Evolutionary conservation across 371 early-diverging fungal genomes (phyloP), one percentile per base, ranked within the genome.

Genomic region (Mucor racemosus): DNA sequence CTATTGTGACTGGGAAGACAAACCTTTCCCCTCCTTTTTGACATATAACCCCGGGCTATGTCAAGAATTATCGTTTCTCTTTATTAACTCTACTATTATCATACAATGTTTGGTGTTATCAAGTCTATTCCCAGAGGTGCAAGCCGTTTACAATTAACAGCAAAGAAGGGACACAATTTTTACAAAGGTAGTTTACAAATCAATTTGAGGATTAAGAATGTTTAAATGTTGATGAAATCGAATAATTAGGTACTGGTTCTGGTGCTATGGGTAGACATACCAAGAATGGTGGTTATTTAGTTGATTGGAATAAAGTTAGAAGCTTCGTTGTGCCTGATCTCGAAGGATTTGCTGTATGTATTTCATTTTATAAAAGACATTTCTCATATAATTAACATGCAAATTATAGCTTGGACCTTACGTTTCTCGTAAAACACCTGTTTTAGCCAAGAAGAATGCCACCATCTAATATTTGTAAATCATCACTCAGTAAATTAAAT

Each of bases 251-350:
- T 75, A 94, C 90, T 67, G 88, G 93, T 59, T 85, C 88, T 46
- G 94, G 94, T 69, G 86, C 93, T 57, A 92, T 90, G 89, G 94
- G 94, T 76, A 85, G 89, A 72, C 93, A 93, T 62, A 93, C 92
- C 21, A 93, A 91, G 74, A 84, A 85, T 41, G 93, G 91, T 65
- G 88, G 88, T 36, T 94, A 93, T 69, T 72, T 85, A 19, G 77
- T 94, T 60, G 90, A 92, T 58, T 86, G 86, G 80, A 78, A 84
- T 68, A 91, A 88, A 67, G 93, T 94, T 41, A 87, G 94, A 67
- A 89, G 90, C 5, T 94, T 87, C 73, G 90, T 91, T 50, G 92
- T 94, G 14, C 94, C 94, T 42, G 91, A 92, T 69, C 69, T 94
- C 69, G 76, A 86, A 38, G 86, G 78, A 65, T 94, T 88, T 72